phyloP scores from a whole-genome alignment of 441 rosid species.

The Isatis lusitanica region DNA sequence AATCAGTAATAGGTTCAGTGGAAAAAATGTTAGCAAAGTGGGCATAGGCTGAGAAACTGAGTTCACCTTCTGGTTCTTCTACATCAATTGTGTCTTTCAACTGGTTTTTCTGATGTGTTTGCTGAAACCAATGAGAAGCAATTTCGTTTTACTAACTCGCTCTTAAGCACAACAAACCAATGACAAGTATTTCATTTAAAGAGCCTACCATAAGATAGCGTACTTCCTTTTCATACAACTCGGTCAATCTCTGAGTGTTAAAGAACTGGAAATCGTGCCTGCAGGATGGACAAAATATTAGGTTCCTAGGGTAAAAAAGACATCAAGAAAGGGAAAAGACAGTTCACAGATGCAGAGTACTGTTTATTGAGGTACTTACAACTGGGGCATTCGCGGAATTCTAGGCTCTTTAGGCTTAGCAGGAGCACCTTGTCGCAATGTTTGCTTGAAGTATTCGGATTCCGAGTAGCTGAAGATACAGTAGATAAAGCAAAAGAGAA shows the following conservation, averaged over 20 bases:
- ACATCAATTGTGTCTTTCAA: constrained; percentile 89
- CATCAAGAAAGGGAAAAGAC: background rate
- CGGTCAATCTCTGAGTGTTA: constrained; percentile 91
- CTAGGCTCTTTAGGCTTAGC: constrained; percentile 97
- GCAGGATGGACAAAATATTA: constrained; percentile 30
- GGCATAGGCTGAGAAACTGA: background rate
- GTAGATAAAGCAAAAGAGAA: background rate
- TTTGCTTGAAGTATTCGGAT: constrained; percentile 96
- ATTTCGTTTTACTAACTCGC: background rate
- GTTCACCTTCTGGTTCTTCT: constrained; percentile 95
- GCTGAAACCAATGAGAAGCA: constrained; percentile 50
- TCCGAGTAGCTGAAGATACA: constrained; percentile 76
- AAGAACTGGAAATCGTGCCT: constrained; percentile 99
- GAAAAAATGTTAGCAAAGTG: constrained; percentile 15
- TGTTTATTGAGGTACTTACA: constrained; percentile 52
- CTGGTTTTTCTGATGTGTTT: constrained; percentile 95
- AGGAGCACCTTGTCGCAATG: constrained; percentile 95
- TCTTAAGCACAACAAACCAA: background rate
- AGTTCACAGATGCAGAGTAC: constrained; percentile 7
- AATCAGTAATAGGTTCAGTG: constrained; percentile 27
- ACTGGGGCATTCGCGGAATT: constrained; percentile 99
- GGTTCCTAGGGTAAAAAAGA: background rate
- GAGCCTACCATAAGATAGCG: constrained; percentile 85
- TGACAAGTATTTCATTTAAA: background rate
- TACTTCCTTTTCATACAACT: constrained; percentile 97